These are phyloP conservation scores for Neurospora sp. DNA, from an alignment of 495 filamentous ascomycete species.

Conservation along the genomic window DNA sequence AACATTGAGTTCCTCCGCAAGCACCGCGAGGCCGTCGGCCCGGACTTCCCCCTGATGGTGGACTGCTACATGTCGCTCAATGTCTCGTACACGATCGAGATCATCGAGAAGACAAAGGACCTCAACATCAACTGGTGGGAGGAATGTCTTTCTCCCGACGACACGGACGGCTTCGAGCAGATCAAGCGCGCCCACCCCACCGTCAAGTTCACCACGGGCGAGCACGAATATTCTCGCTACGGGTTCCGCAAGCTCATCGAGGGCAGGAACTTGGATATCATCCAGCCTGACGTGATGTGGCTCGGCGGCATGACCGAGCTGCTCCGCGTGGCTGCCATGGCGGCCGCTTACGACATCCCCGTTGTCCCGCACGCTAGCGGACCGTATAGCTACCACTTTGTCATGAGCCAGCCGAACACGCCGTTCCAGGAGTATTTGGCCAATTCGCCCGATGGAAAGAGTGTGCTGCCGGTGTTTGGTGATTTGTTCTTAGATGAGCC, in stretches of 20 bases:
- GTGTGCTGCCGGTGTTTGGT: slow-evolving; percentile 81
- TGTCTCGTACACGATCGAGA: slow-evolving; percentile 82
- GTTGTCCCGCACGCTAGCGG: slow-evolving; percentile 91
- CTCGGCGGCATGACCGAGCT: slow-evolving; percentile 86
- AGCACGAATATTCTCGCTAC: slow-evolving; percentile 87
- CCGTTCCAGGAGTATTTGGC: slow-evolving; percentile 94
- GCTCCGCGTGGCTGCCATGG: slow-evolving; percentile 78
- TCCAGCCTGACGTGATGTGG: slow-evolving; percentile 97
- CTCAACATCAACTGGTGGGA: slow-evolving; percentile 96
- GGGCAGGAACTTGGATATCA: slow-evolving; percentile 82
- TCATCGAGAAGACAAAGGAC: slow-evolving; percentile 68
- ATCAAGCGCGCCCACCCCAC: slow-evolving; percentile 83
- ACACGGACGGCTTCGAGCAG: slow-evolving; percentile 74
- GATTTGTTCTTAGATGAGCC: slow-evolving; percentile 87
- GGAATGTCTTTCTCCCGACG: slow-evolving; percentile 81
- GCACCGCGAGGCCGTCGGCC: slow-evolving; percentile 74
- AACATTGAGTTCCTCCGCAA: slow-evolving; percentile 80
- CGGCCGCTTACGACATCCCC: slow-evolving; percentile 83
- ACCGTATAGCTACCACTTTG: slow-evolving; percentile 91
- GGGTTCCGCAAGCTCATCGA: slow-evolving; percentile 92
- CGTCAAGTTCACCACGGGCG: slow-evolving; percentile 89
- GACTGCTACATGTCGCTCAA: slow-evolving; percentile 96
- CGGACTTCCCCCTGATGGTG: slow-evolving; percentile 85
- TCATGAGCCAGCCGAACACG: slow-evolving; percentile 79
- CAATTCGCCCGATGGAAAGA: slow-evolving; percentile 83